These are phyloP conservation scores for Cercis canadensis DNA, from an alignment of 306 rosid species.

Conservation along the genomic window DNA sequence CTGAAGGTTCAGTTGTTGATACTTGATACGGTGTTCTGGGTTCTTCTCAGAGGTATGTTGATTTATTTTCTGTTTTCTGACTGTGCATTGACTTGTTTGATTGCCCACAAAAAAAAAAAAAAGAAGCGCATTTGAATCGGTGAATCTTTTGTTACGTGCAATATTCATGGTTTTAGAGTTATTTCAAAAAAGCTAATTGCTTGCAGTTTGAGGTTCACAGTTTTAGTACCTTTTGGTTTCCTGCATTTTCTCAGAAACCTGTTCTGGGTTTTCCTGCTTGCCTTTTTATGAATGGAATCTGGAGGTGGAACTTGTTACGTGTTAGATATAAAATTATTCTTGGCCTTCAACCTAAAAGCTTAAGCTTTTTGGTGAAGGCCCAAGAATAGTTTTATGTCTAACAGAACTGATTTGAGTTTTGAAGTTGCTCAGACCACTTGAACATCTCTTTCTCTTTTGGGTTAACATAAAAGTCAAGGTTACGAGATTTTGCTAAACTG, in stretches of 20 bases:
- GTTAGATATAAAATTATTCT: too few species aligned
- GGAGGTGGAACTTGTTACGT: too few species aligned
- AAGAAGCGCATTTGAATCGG: neutral
- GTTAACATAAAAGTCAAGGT: conserved; percentile 25
- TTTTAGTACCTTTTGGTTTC: conserved; percentile 8
- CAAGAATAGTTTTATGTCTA: too few species aligned
- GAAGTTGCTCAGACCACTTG: conserved; percentile 23
- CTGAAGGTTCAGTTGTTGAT: conserved; percentile 1
- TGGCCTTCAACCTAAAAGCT: too few species aligned
- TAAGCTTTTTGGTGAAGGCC: too few species aligned
- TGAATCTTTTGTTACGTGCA: neutral
- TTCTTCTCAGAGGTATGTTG: conserved; percentile 39
- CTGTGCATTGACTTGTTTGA: conserved; percentile 33
- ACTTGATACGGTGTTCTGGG: conserved; percentile 1
- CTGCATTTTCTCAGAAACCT: conserved; percentile 31
- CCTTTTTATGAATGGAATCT: conserved; percentile 32
- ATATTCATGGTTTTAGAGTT: neutral
- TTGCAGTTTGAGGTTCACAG: conserved; percentile 15
- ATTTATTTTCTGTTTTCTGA: conserved; percentile 18
- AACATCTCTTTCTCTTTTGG: conserved; percentile 20
- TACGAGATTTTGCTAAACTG: conserved; percentile 25
- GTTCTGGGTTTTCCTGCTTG: conserved; percentile 18
- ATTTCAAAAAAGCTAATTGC: neutral
- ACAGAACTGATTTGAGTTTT: conserved; percentile 24
- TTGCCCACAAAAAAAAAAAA: conserved; percentile 3